Evolutionary conservation across 768 basidiomycete species (phyloP).

Genomic region (Auricularia heimuer): DNA sequence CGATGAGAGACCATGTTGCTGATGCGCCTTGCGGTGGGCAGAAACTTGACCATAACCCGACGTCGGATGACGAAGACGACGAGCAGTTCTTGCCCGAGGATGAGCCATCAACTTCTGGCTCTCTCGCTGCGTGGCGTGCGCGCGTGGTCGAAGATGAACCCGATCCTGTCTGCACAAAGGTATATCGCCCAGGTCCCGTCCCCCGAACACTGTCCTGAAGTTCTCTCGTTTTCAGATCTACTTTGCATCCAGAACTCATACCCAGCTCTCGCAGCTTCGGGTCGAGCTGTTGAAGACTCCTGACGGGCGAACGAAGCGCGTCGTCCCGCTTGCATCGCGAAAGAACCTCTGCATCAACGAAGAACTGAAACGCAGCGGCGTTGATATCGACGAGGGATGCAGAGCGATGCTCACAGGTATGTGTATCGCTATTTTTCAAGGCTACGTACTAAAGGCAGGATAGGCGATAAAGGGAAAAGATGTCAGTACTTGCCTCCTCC

Average conservation of each 20-base stretch:
- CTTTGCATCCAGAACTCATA: conserved; percentile 93
- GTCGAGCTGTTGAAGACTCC: conserved; percentile 70
- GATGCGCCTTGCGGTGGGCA: not conserved
- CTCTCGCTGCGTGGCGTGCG: not conserved
- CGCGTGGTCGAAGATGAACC: conserved; percentile 13
- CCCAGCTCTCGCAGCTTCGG: conserved; percentile 84
- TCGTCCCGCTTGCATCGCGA: conserved; percentile 82
- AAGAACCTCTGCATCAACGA: conserved; percentile 92
- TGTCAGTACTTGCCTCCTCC: conserved; percentile 68
- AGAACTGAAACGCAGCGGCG: conserved; percentile 44
- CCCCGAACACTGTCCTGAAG: not conserved
- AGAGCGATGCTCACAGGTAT: conserved; percentile 67
- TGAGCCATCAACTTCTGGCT: conserved; percentile 12
- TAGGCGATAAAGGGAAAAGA: conserved; percentile 55
- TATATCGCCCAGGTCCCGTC: not conserved
- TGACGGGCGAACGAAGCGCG: conserved; percentile 32
- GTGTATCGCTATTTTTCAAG: conserved; percentile 8
- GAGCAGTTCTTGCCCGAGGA: conserved; percentile 64
- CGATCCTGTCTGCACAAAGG: conserved; percentile 52
- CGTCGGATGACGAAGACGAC: conserved; percentile 40
- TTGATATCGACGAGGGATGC: conserved; percentile 82
- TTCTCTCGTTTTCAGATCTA: conserved; percentile 44
- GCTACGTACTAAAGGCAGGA: not conserved
- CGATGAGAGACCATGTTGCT: too few species aligned
- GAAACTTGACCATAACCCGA: conserved; percentile 12